Evolutionary conservation across 768 basidiomycete species (phyloP).

Genomic region (Suillus subaureus): DNA sequence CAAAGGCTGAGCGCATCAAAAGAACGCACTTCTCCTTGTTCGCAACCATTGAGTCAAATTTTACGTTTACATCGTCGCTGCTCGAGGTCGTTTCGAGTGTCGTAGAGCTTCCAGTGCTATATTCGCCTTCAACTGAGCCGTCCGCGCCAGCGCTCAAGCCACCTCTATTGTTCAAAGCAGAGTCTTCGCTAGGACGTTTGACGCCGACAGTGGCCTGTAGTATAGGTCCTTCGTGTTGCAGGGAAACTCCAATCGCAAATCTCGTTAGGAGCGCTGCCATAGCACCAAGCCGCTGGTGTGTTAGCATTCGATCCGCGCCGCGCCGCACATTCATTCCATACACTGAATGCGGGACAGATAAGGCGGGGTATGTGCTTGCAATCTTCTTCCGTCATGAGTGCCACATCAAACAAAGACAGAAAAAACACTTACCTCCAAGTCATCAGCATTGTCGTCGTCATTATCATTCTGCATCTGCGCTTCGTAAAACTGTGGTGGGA

Average conservation of each 20-base stretch:
- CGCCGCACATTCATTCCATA: constrained; percentile 13
- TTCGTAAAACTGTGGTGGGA: constrained; percentile 42
- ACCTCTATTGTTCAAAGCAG: no score
- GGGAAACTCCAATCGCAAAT: constrained; percentile 47
- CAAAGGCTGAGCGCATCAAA: constrained; percentile 54
- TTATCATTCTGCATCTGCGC: constrained; percentile 12
- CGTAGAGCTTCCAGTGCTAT: constrained; percentile 6
- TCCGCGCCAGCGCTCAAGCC: neutral
- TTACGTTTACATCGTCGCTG: constrained; percentile 11
- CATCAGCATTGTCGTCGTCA: neutral
- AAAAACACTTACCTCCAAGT: neutral
- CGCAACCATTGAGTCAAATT: constrained; percentile 23
- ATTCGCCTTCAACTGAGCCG: neutral
- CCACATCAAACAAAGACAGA: neutral
- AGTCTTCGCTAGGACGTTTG: constrained; percentile 1
- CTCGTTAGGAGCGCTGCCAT: constrained; percentile 59
- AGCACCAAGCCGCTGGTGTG: constrained; percentile 57
- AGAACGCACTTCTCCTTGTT: constrained; percentile 59
- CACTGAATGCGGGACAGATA: constrained; percentile 19
- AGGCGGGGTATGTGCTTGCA: constrained; percentile 4
- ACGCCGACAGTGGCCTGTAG: neutral
- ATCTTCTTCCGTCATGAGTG: neutral
- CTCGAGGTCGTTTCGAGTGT: constrained; percentile 15
- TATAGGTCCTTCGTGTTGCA: constrained; percentile 19
- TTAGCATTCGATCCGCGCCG: constrained; percentile 36